phyloP scores from a whole-genome alignment of 805 yeast genomes.

The Wickerhamiella allomyrinae region DNA sequence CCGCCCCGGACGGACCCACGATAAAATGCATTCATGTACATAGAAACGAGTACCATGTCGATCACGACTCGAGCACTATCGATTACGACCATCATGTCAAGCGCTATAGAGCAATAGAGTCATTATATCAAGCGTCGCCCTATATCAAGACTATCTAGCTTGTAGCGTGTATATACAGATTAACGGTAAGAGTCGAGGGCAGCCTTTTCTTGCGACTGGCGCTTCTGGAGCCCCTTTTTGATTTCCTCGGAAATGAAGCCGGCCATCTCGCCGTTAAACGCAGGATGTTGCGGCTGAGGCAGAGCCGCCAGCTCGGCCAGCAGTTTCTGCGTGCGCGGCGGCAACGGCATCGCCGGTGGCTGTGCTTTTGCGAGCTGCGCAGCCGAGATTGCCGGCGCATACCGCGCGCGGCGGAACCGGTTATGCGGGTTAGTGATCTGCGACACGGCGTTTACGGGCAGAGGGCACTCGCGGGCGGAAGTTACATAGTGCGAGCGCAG shows the following conservation, averaged over 20 bases:
- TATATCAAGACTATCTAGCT: no score
- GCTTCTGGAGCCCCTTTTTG: slow-evolving; percentile 15
- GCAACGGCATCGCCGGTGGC: slow-evolving; percentile 67
- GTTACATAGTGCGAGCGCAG: slow-evolving; percentile 65
- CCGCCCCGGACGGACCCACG: no score
- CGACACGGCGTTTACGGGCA: slow-evolving; percentile 50
- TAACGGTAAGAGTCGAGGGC: slow-evolving; percentile 4
- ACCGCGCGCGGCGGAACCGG: slow-evolving; percentile 39
- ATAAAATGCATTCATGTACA: no score
- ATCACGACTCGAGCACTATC: no score
- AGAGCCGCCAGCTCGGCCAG: slow-evolving; percentile 22
- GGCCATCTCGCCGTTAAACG: slow-evolving; percentile 39
- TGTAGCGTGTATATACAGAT: neutral
- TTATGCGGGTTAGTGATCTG: slow-evolving; percentile 69
- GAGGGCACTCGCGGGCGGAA: slow-evolving; percentile 47
- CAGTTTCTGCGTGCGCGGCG: slow-evolving; percentile 34
- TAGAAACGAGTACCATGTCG: no score
- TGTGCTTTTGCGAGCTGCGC: slow-evolving; percentile 46
- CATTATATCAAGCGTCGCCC: no score
- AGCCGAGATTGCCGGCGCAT: slow-evolving; percentile 40
- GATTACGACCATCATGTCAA: no score
- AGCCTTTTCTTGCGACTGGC: slow-evolving; percentile 9
- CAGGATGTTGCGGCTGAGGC: slow-evolving; percentile 23
- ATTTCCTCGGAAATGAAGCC: slow-evolving; percentile 35
- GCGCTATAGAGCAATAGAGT: no score